Evolutionary conservation across 139 green algal genomes (phyloP).

Genomic region (Asterochloris erici): DNA sequence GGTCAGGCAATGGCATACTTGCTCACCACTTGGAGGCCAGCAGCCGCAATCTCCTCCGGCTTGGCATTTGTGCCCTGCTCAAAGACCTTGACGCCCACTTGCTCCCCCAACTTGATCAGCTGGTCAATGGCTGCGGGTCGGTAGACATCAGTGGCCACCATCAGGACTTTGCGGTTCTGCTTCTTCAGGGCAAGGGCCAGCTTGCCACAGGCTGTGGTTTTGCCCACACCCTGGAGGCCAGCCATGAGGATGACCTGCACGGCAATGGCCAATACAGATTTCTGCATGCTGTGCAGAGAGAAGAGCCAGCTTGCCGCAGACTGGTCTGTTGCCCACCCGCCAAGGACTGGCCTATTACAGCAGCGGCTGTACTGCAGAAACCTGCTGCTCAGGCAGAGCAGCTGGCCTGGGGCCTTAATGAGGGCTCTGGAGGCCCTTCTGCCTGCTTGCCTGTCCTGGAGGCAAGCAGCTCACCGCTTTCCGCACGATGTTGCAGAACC

Average conservation of each 20-base stretch:
- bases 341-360: not conserved
- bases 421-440: no score
- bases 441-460: no score
- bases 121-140: slow-evolving; percentile 92
- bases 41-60: slow-evolving; percentile 44
- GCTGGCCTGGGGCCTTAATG: no score
- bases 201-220: slow-evolving; percentile 96
- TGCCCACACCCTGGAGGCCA: slow-evolving; percentile 91
- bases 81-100: slow-evolving; percentile 89
- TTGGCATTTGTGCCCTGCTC: slow-evolving; percentile 64
- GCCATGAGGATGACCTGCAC: slow-evolving; percentile 80
- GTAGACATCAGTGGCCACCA: slow-evolving; percentile 96
- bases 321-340: not conserved
- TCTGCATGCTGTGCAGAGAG: not conserved
- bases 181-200: slow-evolving; percentile 86
- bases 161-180: slow-evolving; percentile 71
- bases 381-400: no score
- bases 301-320: not conserved
- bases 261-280: not conserved
- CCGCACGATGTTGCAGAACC: no score
- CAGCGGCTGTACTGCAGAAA: no score
- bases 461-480: no score
- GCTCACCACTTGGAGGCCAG: slow-evolving; percentile 12
- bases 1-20: no score
- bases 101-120: slow-evolving; percentile 79